A percentile compares a stretch with the other conserved stretches of the same genome.
Conservation (phyloP, 345 rosid genomes). For the Firmiana major region DNA sequence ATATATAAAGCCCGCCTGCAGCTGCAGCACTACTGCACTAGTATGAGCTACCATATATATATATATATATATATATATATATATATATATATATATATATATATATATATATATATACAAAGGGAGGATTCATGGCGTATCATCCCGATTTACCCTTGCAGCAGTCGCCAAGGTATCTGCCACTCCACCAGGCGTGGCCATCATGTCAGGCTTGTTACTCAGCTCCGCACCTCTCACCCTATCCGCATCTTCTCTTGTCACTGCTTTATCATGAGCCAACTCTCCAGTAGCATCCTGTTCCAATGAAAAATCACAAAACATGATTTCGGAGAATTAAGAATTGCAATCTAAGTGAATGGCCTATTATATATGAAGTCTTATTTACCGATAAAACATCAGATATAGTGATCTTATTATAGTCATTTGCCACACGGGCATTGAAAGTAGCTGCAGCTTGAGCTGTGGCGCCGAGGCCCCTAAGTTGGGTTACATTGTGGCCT, state of each 20-base stretch:
- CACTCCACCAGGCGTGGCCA: constrained; percentile 48
- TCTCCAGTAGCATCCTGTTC: constrained; percentile 41
- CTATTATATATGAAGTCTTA: not conserved
- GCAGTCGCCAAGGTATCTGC: constrained; percentile 51
- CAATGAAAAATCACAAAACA: not conserved
- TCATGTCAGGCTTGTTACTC: constrained; percentile 36
- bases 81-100: no score
- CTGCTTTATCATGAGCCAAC: constrained; percentile 39
- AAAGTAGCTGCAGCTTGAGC: constrained; percentile 46
- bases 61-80: no score
- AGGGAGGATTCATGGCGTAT: not conserved
- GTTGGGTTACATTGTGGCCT: constrained; percentile 18
- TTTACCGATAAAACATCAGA: constrained; percentile 42
- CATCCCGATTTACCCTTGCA: constrained; percentile 43
- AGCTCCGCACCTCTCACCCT: constrained; percentile 47
- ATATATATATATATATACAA: not conserved
- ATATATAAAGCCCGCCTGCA: not conserved
- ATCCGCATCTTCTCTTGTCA: constrained; percentile 51
- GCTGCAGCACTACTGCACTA: not conserved
- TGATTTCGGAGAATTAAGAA: not conserved
- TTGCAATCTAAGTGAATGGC: no score
- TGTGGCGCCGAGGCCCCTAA: constrained; percentile 38
- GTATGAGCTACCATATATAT: not conserved
- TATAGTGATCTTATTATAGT: constrained; percentile 37
- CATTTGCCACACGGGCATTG: constrained; percentile 23